Evolutionary conservation across 441 rosid species (phyloP), one percentile per base, ranked within the genome.

Genomic region (Raphanus hybrid): DNA sequence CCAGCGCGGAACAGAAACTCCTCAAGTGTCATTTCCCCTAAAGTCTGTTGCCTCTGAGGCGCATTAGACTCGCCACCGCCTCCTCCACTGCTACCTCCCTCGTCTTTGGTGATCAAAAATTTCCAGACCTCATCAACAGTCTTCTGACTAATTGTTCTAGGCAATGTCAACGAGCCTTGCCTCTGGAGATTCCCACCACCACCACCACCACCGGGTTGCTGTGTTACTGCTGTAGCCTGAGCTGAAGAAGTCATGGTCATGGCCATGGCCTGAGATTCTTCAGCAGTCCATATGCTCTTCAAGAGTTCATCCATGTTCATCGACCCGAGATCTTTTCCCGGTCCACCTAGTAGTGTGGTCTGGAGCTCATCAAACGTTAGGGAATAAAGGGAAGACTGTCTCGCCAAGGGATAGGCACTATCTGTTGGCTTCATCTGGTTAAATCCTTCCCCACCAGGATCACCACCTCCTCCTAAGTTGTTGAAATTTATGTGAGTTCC

Each of bases 41-140:
- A 82, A 63, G 96, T 90, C 57, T 74, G 90, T 73, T 89, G 93
- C 84, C 89, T 85, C 77, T 74, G 89, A 6, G 87, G 85, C 64
- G 70, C 54, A 55, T 72, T 79, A 41, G 63, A 69, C 50, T 70
- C 81, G 37, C 76, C 85, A 45, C 69, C 80, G 18, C 55, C 57
- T 10, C 80, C 85, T 59, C 73, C 81, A 14, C 73, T 78, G 74
- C 73, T 66, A 70, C 82, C 81, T 68, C 62, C 82, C 74, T 60
- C 45, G 54, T 87, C 95, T 62, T 88, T 88, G 55, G 75, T 79
- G 14, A 82, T 71, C 77, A 86, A 87, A 35, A 84, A 84, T 55
- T 66, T 87, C 92, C 90, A 89, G 70, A 90, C 93, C 82, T 90
- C 95, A 80, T 89, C 92, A 59, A 90, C 92, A 34, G 90, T 90